Percentiles rank a stretch among this genome's conserved stretches.
Conservation (phyloP, 129 eudicot genomes). For the Erigeron canadensis region DNA sequence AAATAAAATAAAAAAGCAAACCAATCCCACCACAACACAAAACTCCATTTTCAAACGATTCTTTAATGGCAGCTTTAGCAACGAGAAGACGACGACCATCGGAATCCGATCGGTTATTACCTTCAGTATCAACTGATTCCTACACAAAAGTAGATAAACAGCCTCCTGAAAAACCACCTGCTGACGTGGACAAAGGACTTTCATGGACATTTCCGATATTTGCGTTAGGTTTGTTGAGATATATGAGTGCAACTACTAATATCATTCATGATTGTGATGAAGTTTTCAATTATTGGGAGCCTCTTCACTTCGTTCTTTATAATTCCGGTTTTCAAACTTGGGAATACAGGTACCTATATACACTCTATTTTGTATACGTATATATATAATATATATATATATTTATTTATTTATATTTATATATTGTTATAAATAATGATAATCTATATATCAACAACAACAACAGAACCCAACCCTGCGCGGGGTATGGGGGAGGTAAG, state of each 20-base stretch:
- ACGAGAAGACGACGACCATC: constrained; percentile 63
- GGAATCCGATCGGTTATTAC: constrained; percentile 42
- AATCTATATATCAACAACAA: too few species aligned
- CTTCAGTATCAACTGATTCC: constrained; percentile 44
- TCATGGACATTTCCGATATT: constrained; percentile 72
- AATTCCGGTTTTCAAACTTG: constrained; percentile 97
- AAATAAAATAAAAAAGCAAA: constrained; percentile 20
- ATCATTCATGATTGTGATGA: constrained; percentile 96
- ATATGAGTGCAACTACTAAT: constrained; percentile 89
- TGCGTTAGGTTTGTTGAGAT: constrained; percentile 64
- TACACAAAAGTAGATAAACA: constrained; percentile 64
- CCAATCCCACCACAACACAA: constrained; percentile 14
- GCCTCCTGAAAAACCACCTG: constrained; percentile 38
- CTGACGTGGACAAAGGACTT: constrained; percentile 48
- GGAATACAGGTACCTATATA: constrained; percentile 74
- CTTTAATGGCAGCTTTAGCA: constrained; percentile 37
- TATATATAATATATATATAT: neutral
- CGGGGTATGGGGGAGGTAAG: too few species aligned
- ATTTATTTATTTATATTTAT: neutral
- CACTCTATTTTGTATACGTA: too few species aligned
- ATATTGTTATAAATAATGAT: neutral
- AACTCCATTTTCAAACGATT: neutral
- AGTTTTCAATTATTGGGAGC: constrained; percentile 99
- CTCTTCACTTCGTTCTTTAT: constrained; percentile 82
- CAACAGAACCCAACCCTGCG: too few species aligned